Evolutionary conservation across 257 asterid species (phyloP).

Genomic region (Nemophila menziesii): DNA sequence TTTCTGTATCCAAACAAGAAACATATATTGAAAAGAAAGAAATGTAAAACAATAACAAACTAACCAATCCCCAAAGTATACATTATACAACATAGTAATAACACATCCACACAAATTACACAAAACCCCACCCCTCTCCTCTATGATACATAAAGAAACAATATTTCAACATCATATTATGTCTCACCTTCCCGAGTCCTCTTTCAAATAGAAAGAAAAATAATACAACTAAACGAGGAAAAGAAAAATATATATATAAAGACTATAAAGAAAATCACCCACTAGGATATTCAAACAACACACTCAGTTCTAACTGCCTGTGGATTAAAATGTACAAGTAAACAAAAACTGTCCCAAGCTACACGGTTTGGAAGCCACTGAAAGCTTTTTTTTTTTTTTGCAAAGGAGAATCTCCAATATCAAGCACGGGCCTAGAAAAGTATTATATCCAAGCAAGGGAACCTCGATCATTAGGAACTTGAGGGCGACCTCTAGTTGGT

Average conservation of each 20-base stretch:
- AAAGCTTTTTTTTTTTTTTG: too few relatives aligned
- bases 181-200: conserved; percentile 25
- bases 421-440: conserved; percentile 48
- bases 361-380: too few relatives aligned
- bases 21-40: too few relatives aligned
- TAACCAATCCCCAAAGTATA: too few relatives aligned
- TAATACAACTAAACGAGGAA: conserved; percentile 31
- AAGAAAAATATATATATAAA: conserved; percentile 12
- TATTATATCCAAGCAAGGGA: conserved; percentile 94
- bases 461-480: conserved; percentile 76
- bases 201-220: conserved; percentile 17
- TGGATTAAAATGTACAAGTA: conserved; percentile 45
- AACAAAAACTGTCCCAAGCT: conserved; percentile 6
- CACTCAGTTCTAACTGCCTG: conserved; percentile 19
- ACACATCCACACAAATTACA: conserved; percentile 27
- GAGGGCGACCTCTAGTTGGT: conserved; percentile 97
- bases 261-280: conserved; percentile 16
- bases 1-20: too few relatives aligned
- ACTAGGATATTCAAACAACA: too few relatives aligned
- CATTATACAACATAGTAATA: conserved; percentile 9
- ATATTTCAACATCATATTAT: too few relatives aligned
- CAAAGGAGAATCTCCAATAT: conserved; percentile 7
- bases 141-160: conserved; percentile 35
- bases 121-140: conserved; percentile 29
- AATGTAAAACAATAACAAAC: too few relatives aligned